Evolutionary conservation across 2,329 filamentous ascomycete species (phyloP).

Genomic region (Alternaria dauci): DNA sequence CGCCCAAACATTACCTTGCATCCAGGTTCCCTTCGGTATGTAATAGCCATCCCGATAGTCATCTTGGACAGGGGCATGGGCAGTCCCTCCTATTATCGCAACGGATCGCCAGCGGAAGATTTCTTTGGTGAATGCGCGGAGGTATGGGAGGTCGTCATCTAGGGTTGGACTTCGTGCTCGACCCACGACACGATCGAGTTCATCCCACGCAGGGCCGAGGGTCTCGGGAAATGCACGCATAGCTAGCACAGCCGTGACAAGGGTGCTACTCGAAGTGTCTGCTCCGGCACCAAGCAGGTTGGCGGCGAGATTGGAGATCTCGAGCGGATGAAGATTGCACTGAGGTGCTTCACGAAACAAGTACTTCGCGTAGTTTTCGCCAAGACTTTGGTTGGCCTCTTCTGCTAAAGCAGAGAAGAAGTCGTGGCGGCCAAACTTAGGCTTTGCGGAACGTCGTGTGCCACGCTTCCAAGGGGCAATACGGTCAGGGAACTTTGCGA

Average conservation of each 20-base stretch:
- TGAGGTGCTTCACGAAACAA: constrained; percentile 53
- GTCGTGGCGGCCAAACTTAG: constrained; percentile 36
- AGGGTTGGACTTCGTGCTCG: constrained; percentile 40
- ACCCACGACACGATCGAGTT: constrained; percentile 45
- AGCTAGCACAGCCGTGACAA: constrained; percentile 44
- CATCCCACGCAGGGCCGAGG: constrained; percentile 39
- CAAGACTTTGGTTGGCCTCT: constrained; percentile 41
- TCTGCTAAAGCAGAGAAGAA: constrained; percentile 46
- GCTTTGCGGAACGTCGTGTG: constrained; percentile 31
- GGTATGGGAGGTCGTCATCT: constrained; percentile 45
- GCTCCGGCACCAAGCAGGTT: constrained; percentile 46
- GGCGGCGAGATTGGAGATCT: constrained; percentile 43
- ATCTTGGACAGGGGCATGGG: constrained; percentile 45
- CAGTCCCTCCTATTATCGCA: constrained; percentile 47
- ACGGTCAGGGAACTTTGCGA: constrained; percentile 62
- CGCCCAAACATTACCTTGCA: constrained; percentile 52
- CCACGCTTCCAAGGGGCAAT: constrained; percentile 47
- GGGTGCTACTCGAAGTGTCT: constrained; percentile 44
- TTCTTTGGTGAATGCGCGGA: constrained; percentile 51
- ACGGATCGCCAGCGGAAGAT: constrained; percentile 45
- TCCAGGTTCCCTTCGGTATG: constrained; percentile 51
- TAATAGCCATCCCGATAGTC: constrained; percentile 49
- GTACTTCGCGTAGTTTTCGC: constrained; percentile 45
- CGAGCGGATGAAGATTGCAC: constrained; percentile 37
- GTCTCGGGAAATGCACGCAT: constrained; percentile 45